Conservation (phyloP, 2,329 filamentous ascomycete species). For the Cordyceps sp. region DNA sequence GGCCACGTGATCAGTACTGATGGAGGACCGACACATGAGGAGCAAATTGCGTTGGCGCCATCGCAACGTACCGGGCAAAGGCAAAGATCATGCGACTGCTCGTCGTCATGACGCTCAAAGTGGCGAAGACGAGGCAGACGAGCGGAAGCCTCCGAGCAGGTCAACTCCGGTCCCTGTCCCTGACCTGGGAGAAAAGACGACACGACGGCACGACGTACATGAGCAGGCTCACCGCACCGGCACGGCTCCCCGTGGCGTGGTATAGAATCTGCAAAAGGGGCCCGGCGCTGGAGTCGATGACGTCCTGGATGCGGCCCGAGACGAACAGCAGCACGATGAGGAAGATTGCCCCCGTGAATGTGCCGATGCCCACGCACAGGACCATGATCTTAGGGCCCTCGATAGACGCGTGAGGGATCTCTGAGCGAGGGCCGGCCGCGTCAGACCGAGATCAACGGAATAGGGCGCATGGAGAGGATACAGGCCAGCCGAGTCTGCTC, state of each 20-base stretch:
- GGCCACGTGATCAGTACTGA: neutral
- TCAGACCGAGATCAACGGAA: neutral
- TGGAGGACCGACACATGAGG: too few relatives aligned
- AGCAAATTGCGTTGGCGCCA: too few relatives aligned
- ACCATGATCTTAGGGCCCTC: slow-evolving; percentile 22
- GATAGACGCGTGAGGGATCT: slow-evolving; percentile 13
- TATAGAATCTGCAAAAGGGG: slow-evolving; percentile 46
- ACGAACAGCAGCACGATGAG: slow-evolving; percentile 48
- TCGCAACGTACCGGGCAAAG: slow-evolving; percentile 31
- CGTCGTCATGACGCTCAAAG: slow-evolving; percentile 48
- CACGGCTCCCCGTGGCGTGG: slow-evolving; percentile 42
- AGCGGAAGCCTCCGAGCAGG: slow-evolving; percentile 26
- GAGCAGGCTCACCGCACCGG: slow-evolving; percentile 45
- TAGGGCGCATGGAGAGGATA: too few relatives aligned
- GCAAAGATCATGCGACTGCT: slow-evolving; percentile 50
- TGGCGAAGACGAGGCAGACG: slow-evolving; percentile 46
- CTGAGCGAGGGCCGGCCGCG: slow-evolving; percentile 2
- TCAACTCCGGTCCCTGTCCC: too few relatives aligned
- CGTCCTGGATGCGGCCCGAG: slow-evolving; percentile 35
- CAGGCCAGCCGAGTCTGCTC: too few relatives aligned
- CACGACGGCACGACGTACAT: slow-evolving; percentile 25
- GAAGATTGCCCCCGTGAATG: slow-evolving; percentile 45
- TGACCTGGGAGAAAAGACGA: too few relatives aligned
- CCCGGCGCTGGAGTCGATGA: slow-evolving; percentile 37
- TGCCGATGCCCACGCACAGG: slow-evolving; percentile 44